Conservation (phyloP, 495 filamentous ascomycete genomes). For the Aspergillus homomorphus region DNA sequence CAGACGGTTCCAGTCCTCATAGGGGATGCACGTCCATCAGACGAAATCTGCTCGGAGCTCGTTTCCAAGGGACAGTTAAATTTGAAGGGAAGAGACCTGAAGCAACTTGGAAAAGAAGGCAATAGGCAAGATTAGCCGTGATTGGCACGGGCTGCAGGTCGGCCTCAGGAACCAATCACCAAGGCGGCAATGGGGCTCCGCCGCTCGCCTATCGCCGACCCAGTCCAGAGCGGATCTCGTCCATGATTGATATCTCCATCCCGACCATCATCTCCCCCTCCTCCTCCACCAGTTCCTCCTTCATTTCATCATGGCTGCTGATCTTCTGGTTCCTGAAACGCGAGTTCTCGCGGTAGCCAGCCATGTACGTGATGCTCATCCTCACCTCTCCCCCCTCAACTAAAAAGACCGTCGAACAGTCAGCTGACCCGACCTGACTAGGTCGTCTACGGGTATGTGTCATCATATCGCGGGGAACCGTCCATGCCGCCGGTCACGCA, state of each 20-base stretch:
- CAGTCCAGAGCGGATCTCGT: slow-evolving; percentile 1
- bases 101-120: background rate
- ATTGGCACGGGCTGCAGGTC: background rate
- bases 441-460: slow-evolving; percentile 75
- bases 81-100: background rate
- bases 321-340: slow-evolving; percentile 69
- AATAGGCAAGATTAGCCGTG: background rate
- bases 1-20: no score
- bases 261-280: background rate
- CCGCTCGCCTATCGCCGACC: slow-evolving; percentile 6
- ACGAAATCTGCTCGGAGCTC: background rate
- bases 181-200: background rate
- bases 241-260: background rate
- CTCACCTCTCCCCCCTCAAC: background rate
- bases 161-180: slow-evolving; percentile 3
- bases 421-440: slow-evolving; percentile 34
- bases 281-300: background rate
- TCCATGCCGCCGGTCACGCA: background rate
- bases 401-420: background rate
- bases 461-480: background rate
- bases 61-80: background rate
- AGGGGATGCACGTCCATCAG: no score
- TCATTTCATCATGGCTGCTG: slow-evolving; percentile 28
- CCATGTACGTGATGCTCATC: slow-evolving; percentile 67
- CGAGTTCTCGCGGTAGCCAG: slow-evolving; percentile 90